phyloP scores from a whole-genome alignment of 768 basidiomycete species.

The Rhodotorula kratochvilovae region DNA sequence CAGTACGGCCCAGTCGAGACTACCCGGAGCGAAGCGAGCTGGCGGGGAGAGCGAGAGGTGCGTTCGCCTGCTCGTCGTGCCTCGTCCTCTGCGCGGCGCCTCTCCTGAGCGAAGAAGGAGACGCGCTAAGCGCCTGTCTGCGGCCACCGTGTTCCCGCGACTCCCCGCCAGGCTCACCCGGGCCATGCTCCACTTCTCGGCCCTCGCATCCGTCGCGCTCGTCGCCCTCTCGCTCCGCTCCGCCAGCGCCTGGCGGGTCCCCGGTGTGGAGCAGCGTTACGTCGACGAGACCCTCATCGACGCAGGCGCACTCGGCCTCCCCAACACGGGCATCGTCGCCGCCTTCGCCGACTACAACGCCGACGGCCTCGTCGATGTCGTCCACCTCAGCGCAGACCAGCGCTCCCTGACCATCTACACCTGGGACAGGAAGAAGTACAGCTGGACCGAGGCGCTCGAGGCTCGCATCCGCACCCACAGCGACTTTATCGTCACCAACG shows the following conservation, averaged over 20 bases:
- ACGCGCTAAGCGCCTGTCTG: too few relatives aligned
- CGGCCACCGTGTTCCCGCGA: background rate
- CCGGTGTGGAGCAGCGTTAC: slow-evolving; percentile 57
- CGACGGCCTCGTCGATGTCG: slow-evolving; percentile 85
- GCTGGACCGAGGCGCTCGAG: slow-evolving; percentile 49
- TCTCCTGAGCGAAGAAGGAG: too few relatives aligned
- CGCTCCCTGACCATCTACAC: slow-evolving; percentile 68
- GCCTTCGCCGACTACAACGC: slow-evolving; percentile 95
- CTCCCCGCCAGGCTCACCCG: background rate
- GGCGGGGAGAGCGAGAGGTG: too few relatives aligned
- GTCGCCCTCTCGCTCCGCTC: background rate
- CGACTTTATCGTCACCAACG: slow-evolving; percentile 59
- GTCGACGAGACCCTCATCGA: slow-evolving; percentile 71
- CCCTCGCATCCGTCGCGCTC: background rate
- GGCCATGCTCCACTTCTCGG: slow-evolving; percentile 1
- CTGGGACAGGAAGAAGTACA: slow-evolving; percentile 70
- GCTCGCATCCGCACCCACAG: slow-evolving; percentile 41
- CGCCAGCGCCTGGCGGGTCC: slow-evolving; percentile 8
- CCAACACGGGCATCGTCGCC: slow-evolving; percentile 62
- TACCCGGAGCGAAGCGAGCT: too few relatives aligned
- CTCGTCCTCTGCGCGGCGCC: too few relatives aligned
- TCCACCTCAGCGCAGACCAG: slow-evolving; percentile 70
- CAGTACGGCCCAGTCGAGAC: too few relatives aligned
- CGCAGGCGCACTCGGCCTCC: slow-evolving; percentile 74
- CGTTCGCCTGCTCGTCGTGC: too few relatives aligned